phyloP scores from a whole-genome alignment of 2,329 filamentous ascomycete genomes.

The Fusarium marasasianum region DNA sequence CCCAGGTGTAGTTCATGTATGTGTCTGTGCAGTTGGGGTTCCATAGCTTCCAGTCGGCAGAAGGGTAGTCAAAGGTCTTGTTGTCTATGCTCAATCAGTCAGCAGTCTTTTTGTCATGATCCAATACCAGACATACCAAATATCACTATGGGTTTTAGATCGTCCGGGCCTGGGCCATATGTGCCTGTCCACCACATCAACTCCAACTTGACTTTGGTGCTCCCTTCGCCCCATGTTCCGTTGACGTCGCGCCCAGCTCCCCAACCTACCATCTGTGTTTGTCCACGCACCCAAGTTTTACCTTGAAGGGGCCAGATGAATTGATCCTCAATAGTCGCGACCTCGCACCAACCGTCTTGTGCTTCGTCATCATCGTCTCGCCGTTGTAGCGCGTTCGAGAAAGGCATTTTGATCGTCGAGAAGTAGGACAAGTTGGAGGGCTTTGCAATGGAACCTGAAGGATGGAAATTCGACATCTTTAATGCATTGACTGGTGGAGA shows the following conservation, averaged over 20 bases:
- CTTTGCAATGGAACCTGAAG: not conserved
- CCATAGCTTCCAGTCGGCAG: not conserved
- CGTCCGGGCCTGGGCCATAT: not conserved
- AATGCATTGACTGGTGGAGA: not conserved
- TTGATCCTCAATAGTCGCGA: not conserved
- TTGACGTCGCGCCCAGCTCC: not conserved
- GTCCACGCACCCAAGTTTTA: not conserved
- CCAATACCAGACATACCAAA: not conserved
- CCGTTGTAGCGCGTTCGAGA: not conserved
- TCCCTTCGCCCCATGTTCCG: not conserved
- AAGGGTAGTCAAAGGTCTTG: not conserved
- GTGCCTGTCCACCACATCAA: not conserved
- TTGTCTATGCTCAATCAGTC: not conserved
- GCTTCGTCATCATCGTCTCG: not conserved
- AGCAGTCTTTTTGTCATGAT: rapidly evolving
- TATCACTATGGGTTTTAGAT: not conserved
- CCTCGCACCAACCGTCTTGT: not conserved
- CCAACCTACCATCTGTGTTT: not conserved
- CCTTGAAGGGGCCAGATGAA: not conserved
- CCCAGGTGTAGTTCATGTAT: not conserved
- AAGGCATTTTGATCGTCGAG: not conserved
- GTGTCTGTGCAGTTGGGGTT: not conserved
- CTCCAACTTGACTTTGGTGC: not conserved
- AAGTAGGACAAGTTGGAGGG: not conserved
- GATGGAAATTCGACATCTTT: not conserved